Percentiles rank a stretch among this genome's conserved stretches.
Evolutionary conservation across 768 basidiomycete species (phyloP).

Genomic region (Amanita molliuscula): DNA sequence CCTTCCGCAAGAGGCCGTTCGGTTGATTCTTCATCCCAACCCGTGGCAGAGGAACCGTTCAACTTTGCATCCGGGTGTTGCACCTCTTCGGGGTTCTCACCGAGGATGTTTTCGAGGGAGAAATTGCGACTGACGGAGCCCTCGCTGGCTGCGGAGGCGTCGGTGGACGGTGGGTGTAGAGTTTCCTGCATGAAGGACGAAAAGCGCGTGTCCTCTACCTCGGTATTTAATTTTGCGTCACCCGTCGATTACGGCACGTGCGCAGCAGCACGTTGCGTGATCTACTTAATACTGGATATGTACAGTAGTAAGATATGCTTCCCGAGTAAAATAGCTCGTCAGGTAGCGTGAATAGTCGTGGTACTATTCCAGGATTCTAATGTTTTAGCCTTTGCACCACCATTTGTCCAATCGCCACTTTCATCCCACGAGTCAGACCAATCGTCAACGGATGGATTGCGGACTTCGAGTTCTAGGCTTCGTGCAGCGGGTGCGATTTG

Average conservation of each 20-base stretch:
- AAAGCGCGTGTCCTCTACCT: background rate
- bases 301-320: background rate
- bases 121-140: slow-evolving; percentile 19
- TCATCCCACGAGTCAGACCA: slow-evolving; percentile 49
- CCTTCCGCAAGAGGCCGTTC: slow-evolving; percentile 44
- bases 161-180: background rate
- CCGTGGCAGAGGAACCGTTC: slow-evolving; percentile 29
- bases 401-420: slow-evolving; percentile 41
- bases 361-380: slow-evolving; percentile 2
- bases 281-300: background rate
- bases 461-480: slow-evolving; percentile 1
- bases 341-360: background rate
- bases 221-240: too few species aligned
- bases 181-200: background rate
- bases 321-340: background rate
- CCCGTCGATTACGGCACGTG: slow-evolving; percentile 4
- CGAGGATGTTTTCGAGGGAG: slow-evolving; percentile 63
- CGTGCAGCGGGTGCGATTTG: slow-evolving; percentile 2
- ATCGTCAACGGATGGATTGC: slow-evolving; percentile 13
- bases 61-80: slow-evolving; percentile 38
- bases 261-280: background rate
- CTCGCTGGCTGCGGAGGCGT: background rate
- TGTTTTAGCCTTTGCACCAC: background rate
- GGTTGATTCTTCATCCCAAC: slow-evolving; percentile 60
- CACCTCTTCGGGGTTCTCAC: slow-evolving; percentile 49